These are phyloP conservation scores for Phytopythium mirpurense DNA, from an alignment of 352 stramenopile genomes.

Conservation along the genomic window DNA sequence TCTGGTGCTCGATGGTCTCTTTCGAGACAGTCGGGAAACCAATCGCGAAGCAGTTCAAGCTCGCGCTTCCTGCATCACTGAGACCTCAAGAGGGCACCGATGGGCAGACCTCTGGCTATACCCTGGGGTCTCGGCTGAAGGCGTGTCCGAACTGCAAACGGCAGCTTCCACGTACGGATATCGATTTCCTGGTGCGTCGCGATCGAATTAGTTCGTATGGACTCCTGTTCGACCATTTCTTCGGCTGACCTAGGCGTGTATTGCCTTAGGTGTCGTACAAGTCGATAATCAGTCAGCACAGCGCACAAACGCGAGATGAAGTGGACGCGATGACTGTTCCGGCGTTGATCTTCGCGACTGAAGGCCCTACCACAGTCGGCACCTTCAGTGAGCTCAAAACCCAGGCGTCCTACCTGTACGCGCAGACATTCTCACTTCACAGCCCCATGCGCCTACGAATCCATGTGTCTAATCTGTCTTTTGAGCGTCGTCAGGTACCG, in stretches of 20 bases:
- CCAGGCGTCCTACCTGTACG: slow-evolving; percentile 32
- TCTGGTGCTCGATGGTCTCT: slow-evolving; percentile 65
- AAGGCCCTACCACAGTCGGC: slow-evolving; percentile 22
- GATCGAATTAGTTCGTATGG: neutral
- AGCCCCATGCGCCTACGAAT: neutral
- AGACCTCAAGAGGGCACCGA: slow-evolving; percentile 6
- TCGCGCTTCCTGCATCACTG: slow-evolving; percentile 21
- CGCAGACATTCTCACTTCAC: neutral
- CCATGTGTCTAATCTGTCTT: neutral
- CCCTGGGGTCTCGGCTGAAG: slow-evolving; percentile 22
- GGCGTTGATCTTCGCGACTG: slow-evolving; percentile 26
- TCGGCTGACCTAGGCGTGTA: neutral
- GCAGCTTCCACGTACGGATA: slow-evolving; percentile 27
- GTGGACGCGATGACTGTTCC: slow-evolving; percentile 8
- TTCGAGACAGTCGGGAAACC: slow-evolving; percentile 40
- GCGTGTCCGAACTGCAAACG: slow-evolving; percentile 33
- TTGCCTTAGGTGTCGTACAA: slow-evolving; percentile 30
- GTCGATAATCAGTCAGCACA: slow-evolving; percentile 27
- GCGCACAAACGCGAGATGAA: slow-evolving; percentile 8
- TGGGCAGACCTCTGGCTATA: neutral
- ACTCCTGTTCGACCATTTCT: neutral
- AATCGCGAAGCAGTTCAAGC: slow-evolving; percentile 37
- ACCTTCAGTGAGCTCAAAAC: slow-evolving; percentile 40
- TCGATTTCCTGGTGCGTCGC: slow-evolving; percentile 36
- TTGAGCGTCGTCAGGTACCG: slow-evolving; percentile 27